These are phyloP conservation scores for Actinidia arguta DNA, from an alignment of 179 eudicot species.

Conservation along the genomic window DNA sequence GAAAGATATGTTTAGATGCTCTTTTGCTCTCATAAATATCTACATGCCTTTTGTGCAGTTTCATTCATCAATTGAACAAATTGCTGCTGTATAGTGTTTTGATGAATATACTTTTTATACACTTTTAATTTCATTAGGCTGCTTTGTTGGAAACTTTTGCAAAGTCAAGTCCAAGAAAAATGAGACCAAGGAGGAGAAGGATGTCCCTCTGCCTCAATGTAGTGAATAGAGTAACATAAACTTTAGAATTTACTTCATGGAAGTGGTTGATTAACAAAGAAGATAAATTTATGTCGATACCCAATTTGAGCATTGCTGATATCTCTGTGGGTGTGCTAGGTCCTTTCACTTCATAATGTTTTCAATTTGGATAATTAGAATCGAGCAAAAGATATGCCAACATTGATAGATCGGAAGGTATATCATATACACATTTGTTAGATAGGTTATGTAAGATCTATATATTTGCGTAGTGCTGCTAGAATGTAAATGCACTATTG, in stretches of 20 bases:
- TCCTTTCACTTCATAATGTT: slow-evolving; percentile 93
- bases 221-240: slow-evolving; percentile 8
- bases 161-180: slow-evolving; percentile 98
- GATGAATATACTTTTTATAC: slow-evolving; percentile 9
- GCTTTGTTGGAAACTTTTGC: slow-evolving; percentile 99
- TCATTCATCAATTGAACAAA: background rate
- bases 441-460: background rate
- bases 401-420: slow-evolving; percentile 93
- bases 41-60: background rate
- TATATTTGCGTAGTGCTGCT: background rate
- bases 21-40: background rate
- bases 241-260: background rate
- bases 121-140: slow-evolving; percentile 58
- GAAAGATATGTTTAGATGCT: too few species aligned
- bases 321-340: slow-evolving; percentile 37
- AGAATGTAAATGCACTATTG: too few species aligned
- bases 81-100: background rate
- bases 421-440: background rate
- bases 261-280: background rate
- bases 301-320: background rate
- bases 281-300: background rate
- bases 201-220: slow-evolving; percentile 44
- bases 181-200: slow-evolving; percentile 98
- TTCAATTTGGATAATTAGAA: slow-evolving; percentile 94
- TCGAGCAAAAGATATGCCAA: slow-evolving; percentile 88